A percentile compares a stretch with the other conserved stretches of the same genome.
Conservation (phyloP, 257 asterid genomes). For the Solanum paucissectum region DNA sequence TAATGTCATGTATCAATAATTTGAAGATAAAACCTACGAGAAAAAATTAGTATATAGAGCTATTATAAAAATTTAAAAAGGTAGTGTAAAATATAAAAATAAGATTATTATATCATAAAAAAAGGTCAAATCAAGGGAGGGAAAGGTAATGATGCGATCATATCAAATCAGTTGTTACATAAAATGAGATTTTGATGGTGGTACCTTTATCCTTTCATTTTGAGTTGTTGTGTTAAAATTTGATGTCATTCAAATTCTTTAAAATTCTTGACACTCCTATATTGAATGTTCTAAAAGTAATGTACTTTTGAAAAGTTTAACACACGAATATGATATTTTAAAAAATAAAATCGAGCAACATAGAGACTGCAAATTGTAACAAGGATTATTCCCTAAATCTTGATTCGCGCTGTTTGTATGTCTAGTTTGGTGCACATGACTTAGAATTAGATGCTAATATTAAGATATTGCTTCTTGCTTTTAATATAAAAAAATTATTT, state of each 20-base stretch:
- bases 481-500: not conserved
- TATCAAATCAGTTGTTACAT: not conserved
- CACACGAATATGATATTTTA: rapidly evolving
- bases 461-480: not conserved
- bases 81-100: no score
- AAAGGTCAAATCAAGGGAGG: not conserved
- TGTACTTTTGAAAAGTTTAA: rapidly evolving
- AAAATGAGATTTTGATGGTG: not conserved
- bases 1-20: not conserved
- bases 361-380: not conserved
- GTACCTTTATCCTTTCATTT: not conserved
- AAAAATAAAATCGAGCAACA: not conserved
- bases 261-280: no score
- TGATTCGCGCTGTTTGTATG: not conserved
- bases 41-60: no score
- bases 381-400: not conserved
- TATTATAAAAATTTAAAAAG: no score
- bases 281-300: not conserved
- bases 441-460: not conserved
- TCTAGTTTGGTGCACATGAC: not conserved
- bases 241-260: no score
- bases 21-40: no score
- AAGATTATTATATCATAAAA: no score
- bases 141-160: no score
- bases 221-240: not conserved